A percentile compares a stretch with the other conserved stretches of the same genome.
These are phyloP conservation scores for Begonia fuchsioides DNA, from an alignment of 306 rosid genomes.

Conservation along the genomic window DNA sequence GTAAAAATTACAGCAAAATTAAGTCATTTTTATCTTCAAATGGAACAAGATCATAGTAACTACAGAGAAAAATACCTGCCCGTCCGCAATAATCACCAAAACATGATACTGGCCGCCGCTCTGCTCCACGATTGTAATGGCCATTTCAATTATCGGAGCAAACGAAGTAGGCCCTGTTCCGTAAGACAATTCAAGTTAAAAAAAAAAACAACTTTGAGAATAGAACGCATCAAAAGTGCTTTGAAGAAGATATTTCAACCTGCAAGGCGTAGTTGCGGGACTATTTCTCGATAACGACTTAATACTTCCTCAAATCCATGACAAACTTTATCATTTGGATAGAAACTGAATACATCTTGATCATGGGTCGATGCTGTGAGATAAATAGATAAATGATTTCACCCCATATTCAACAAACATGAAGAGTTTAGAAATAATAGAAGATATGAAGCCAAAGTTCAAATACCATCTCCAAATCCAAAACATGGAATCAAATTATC, in stretches of 20 bases:
- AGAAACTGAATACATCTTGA: slow-evolving; percentile 73
- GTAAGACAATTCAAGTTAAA: too few species aligned
- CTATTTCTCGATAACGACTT: slow-evolving; percentile 53
- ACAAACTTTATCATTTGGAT: slow-evolving; percentile 53
- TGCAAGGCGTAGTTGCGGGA: slow-evolving; percentile 66
- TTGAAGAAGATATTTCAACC: slow-evolving; percentile 19
- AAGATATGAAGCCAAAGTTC: background rate
- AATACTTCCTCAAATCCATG: slow-evolving; percentile 87
- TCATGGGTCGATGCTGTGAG: slow-evolving; percentile 76
- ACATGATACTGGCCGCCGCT: slow-evolving; percentile 75
- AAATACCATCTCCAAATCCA: slow-evolving; percentile 90
- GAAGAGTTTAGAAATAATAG: background rate
- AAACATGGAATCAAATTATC: slow-evolving; percentile 86
- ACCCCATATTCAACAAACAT: slow-evolving; percentile 8
- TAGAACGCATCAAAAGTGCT: too few species aligned
- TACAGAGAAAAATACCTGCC: slow-evolving; percentile 41
- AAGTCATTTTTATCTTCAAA: too few species aligned
- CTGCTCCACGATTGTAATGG: slow-evolving; percentile 77
- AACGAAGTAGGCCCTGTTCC: slow-evolving; percentile 81
- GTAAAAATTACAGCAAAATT: too few species aligned
- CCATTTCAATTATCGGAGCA: slow-evolving; percentile 83
- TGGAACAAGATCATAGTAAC: too few species aligned
- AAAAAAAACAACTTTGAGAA: background rate
- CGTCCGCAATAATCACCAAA: slow-evolving; percentile 59
- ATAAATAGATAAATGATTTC: too few species aligned